Conservation (phyloP, 1,284 basidiomycete species). For the Ceratobasidium sp. region DNA sequence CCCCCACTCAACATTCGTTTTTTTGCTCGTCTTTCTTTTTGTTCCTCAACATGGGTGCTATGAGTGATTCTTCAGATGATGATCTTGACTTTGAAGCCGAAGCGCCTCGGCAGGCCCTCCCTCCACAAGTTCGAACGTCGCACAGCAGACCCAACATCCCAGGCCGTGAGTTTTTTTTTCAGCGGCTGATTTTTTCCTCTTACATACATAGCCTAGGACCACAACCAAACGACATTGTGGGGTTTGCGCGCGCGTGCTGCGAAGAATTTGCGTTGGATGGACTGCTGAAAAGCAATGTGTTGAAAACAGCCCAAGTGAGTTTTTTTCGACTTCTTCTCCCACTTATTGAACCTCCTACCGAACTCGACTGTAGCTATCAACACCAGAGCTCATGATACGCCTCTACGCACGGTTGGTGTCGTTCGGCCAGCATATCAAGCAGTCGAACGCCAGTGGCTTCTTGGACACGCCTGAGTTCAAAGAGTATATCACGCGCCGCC, state of each 20-base stretch:
- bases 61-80: neutral
- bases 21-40: too few species aligned
- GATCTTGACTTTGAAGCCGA: neutral
- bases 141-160: neutral
- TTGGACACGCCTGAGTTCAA: conserved; percentile 22
- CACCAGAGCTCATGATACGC: neutral
- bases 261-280: conserved; percentile 33
- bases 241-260: conserved; percentile 3
- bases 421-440: neutral
- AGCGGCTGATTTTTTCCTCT: neutral
- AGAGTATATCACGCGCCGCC: conserved; percentile 3
- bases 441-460: neutral
- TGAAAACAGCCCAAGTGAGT: neutral
- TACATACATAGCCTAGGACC: too few species aligned
- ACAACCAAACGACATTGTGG: neutral
- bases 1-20: too few species aligned
- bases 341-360: too few species aligned
- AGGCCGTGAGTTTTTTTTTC: neutral
- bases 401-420: neutral
- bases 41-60: neutral
- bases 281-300: neutral
- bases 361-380: neutral
- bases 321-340: neutral
- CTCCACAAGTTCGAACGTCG: too few species aligned
- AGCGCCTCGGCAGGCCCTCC: neutral